A percentile compares a stretch with the other conserved stretches of the same genome.
Conservation (phyloP, 371 early-diverging fungal genomes). For the Umbelopsis sp. region DNA sequence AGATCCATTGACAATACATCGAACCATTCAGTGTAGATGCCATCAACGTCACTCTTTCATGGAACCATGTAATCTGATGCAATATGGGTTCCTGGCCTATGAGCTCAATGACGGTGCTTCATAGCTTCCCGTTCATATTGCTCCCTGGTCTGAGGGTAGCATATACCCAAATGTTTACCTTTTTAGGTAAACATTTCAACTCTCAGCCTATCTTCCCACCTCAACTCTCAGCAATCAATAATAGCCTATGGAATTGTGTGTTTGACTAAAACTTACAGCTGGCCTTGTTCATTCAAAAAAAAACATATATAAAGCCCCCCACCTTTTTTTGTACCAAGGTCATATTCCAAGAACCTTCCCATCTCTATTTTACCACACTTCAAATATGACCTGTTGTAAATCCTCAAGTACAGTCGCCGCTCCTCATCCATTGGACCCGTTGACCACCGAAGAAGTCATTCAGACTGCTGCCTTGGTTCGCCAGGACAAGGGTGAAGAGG, state of each 20-base stretch:
- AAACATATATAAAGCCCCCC: slow-evolving; percentile 12
- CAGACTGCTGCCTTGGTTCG: slow-evolving; percentile 41
- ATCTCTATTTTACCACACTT: neutral
- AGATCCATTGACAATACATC: too few relatives aligned
- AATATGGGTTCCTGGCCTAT: too few relatives aligned
- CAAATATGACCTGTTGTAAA: slow-evolving; percentile 1
- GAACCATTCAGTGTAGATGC: too few relatives aligned
- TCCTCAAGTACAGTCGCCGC: neutral
- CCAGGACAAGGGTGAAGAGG: slow-evolving; percentile 32
- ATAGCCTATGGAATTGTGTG: slow-evolving; percentile 15
- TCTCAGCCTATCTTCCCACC: slow-evolving; percentile 20
- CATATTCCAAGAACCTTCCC: neutral
- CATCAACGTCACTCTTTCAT: too few relatives aligned
- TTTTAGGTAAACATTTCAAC: slow-evolving; percentile 3
- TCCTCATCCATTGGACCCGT: slow-evolving; percentile 51
- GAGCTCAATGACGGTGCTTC: too few relatives aligned
- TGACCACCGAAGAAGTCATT: slow-evolving; percentile 46
- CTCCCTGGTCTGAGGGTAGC: slow-evolving; percentile 17
- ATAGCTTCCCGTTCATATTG: neutral
- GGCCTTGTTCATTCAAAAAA: neutral
- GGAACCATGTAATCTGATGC: too few relatives aligned
- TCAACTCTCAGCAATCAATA: slow-evolving; percentile 14
- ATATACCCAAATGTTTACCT: slow-evolving; percentile 5
- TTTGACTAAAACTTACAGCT: slow-evolving; percentile 8
- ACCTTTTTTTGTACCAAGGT: neutral